Evolutionary conservation across 2,329 filamentous ascomycete species (phyloP).

Genomic region (Emericellopsis cladophorae): DNA sequence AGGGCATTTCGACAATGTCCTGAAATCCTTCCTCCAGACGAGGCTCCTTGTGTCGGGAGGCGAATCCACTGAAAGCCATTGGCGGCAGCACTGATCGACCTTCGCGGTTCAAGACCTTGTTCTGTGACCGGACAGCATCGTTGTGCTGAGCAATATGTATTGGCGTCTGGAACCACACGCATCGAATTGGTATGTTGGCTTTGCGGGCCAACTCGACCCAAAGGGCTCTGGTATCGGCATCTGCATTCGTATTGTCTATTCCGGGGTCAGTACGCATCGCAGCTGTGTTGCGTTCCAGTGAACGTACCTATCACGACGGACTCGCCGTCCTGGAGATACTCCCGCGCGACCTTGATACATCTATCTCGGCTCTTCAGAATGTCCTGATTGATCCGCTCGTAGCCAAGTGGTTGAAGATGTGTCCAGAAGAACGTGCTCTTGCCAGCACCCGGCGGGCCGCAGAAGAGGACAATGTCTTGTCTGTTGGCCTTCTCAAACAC

Average conservation of each 20-base stretch:
- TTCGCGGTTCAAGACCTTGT: conserved; percentile 69
- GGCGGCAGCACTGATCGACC: conserved; percentile 59
- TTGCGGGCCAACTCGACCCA: conserved; percentile 69
- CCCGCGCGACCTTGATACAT: conserved; percentile 59
- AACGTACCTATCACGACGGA: conserved; percentile 67
- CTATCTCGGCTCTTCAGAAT: conserved; percentile 61
- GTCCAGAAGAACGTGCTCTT: conserved; percentile 88
- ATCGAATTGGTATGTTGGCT: conserved; percentile 63
- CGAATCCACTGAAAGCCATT: conserved; percentile 69
- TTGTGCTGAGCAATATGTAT: conserved; percentile 70
- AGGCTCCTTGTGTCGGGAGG: conserved; percentile 61
- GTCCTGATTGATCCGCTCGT: conserved; percentile 84
- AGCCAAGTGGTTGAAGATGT: conserved; percentile 63
- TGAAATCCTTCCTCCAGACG: conserved; percentile 66
- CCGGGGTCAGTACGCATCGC: background rate
- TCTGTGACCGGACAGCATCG: conserved; percentile 66
- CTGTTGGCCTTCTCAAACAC: conserved; percentile 46
- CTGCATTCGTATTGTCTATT: conserved; percentile 90
- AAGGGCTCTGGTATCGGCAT: conserved; percentile 59
- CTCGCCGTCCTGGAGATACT: conserved; percentile 48
- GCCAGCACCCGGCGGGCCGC: conserved; percentile 77
- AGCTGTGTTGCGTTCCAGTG: background rate
- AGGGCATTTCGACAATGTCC: conserved; percentile 65
- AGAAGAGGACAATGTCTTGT: conserved; percentile 71
- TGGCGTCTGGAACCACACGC: conserved; percentile 70